Percentiles rank a stretch among this genome's conserved stretches.
These are phyloP conservation scores for Carallia brachiata DNA, from an alignment of 345 rosid species.

Conservation along the genomic window DNA sequence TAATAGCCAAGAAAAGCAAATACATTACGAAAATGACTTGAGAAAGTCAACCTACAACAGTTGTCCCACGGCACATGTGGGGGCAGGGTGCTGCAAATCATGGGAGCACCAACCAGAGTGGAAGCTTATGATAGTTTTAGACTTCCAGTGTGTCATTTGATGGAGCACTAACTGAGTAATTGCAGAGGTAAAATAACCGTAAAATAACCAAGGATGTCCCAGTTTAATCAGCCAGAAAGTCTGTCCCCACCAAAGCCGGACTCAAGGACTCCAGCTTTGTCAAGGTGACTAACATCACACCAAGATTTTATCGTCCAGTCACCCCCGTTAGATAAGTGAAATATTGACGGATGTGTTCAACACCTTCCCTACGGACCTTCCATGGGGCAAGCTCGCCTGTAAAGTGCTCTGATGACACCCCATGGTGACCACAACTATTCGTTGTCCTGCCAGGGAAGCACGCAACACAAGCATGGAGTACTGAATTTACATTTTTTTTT, in stretches of 20 bases:
- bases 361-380: conserved; percentile 40
- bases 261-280: conserved; percentile 39
- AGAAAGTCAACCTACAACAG: neutral
- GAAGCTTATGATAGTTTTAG: neutral
- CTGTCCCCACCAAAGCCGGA: conserved; percentile 77
- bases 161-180: neutral
- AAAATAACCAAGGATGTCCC: neutral
- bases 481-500: no score
- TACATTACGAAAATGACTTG: neutral
- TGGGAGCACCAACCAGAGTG: no score
- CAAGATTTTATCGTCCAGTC: conserved; percentile 52
- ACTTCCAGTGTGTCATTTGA: neutral
- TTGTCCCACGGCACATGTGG: neutral
- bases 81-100: no score
- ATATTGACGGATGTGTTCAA: conserved; percentile 63
- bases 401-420: conserved; percentile 70
- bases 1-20: no score
- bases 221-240: conserved; percentile 52
- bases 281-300: conserved; percentile 65
- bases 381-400: conserved; percentile 62
- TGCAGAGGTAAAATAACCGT: neutral
- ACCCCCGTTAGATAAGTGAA: conserved; percentile 48
- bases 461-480: neutral
- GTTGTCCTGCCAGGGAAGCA: conserved; percentile 47
- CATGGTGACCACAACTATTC: conserved; percentile 69